phyloP scores from a whole-genome alignment of 805 yeast genomes.

The Yamadazyma akitaensis region DNA sequence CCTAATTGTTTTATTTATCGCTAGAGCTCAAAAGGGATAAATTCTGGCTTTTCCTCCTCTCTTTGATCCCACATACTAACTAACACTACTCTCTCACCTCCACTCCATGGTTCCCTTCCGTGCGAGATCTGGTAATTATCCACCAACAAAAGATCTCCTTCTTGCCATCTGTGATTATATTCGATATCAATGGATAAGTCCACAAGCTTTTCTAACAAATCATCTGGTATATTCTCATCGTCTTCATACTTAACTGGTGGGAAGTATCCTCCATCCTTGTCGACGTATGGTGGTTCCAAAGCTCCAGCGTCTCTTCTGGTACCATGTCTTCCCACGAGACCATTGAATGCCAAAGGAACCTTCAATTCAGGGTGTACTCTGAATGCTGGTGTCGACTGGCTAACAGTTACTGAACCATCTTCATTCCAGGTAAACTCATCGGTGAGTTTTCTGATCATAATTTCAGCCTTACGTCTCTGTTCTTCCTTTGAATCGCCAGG shows the following conservation, averaged over 20 bases:
- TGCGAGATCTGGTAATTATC: slow-evolving; percentile 32
- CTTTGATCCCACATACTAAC: slow-evolving; percentile 34
- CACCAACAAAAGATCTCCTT: slow-evolving; percentile 29
- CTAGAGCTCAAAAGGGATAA: background rate
- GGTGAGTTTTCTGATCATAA: slow-evolving; percentile 19
- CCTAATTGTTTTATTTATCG: too few relatives aligned
- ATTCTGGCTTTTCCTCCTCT: background rate
- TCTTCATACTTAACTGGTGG: background rate
- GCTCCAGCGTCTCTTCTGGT: slow-evolving; percentile 1
- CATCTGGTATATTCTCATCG: slow-evolving; percentile 1
- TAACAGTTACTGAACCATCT: slow-evolving; percentile 20
- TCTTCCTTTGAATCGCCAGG: slow-evolving; percentile 19
- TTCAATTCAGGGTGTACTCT: slow-evolving; percentile 3
- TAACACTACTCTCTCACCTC: slow-evolving; percentile 24
- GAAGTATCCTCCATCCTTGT: slow-evolving; percentile 2
- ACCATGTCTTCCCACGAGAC: slow-evolving; percentile 3
- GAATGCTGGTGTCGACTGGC: slow-evolving; percentile 19
- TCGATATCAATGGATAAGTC: slow-evolving; percentile 13
- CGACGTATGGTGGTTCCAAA: background rate
- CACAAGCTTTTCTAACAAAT: slow-evolving; percentile 5
- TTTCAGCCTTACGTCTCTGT: slow-evolving; percentile 20
- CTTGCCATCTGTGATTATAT: slow-evolving; percentile 26
- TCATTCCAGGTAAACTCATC: slow-evolving; percentile 21
- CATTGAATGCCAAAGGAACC: slow-evolving; percentile 1
- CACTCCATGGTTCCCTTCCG: slow-evolving; percentile 26